phyloP scores from a whole-genome alignment of 2,329 filamentous ascomycete genomes.

The Alternaria alternata region DNA sequence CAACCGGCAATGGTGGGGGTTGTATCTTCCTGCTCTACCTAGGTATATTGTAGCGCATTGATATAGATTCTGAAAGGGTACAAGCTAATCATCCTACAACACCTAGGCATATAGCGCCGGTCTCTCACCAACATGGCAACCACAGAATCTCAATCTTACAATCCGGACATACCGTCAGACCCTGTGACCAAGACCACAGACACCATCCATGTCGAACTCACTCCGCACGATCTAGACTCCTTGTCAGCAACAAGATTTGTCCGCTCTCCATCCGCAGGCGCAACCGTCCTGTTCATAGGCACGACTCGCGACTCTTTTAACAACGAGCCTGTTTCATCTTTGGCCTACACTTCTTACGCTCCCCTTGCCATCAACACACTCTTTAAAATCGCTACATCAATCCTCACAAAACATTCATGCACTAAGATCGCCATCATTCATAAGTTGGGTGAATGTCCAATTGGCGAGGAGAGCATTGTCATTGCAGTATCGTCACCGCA shows the following conservation, averaged over 20 bases:
- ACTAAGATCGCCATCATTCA: conserved; percentile 82
- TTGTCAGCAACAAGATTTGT: conserved; percentile 70
- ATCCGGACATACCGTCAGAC: conserved; percentile 36
- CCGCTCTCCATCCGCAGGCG: conserved; percentile 59
- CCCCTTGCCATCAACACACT: conserved; percentile 75
- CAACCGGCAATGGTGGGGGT: not conserved
- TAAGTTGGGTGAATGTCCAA: conserved; percentile 82
- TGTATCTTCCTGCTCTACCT: not conserved
- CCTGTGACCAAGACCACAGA: conserved; percentile 38
- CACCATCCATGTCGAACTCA: conserved; percentile 73
- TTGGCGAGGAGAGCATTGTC: conserved; percentile 92
- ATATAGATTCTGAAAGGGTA: not conserved
- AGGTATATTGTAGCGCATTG: not conserved
- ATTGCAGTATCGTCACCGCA: conserved; percentile 88
- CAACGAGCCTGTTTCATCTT: conserved; percentile 73
- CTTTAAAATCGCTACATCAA: conserved; percentile 66
- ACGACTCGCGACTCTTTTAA: conserved; percentile 80
- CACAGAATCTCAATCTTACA: conserved; percentile 38
- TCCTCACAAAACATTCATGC: conserved; percentile 69
- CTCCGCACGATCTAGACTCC: conserved; percentile 67
- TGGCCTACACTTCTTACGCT: conserved; percentile 78
- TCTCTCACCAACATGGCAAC: conserved; percentile 29
- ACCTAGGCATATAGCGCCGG: not conserved
- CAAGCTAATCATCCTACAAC: not conserved
- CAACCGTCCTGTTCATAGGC: conserved; percentile 56